These are phyloP conservation scores for Blastobotrys malaysiensis DNA, from an alignment of 1,139 yeast species.

Conservation along the genomic window DNA sequence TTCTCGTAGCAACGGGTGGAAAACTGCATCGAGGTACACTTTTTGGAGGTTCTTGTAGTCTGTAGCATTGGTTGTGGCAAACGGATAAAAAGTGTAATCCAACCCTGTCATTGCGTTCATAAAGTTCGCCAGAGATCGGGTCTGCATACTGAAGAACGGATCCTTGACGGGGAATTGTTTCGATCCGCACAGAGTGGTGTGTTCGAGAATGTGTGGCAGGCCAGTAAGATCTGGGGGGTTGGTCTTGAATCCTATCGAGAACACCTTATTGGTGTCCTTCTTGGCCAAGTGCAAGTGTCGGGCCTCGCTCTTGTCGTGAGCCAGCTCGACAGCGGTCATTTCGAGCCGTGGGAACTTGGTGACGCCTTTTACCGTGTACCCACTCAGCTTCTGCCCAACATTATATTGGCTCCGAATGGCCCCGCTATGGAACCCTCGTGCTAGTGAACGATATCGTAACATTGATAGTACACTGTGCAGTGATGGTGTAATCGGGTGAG, in stretches of 20 bases:
- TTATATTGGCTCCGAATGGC: constrained; percentile 4
- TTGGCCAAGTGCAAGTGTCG: constrained; percentile 82
- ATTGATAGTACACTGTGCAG: too few species aligned
- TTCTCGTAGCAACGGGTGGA: constrained; percentile 69
- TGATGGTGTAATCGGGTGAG: too few species aligned
- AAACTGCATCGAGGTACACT: constrained; percentile 83
- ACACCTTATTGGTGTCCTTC: constrained; percentile 68
- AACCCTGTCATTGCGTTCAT: constrained; percentile 99
- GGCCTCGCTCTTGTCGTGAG: constrained; percentile 66
- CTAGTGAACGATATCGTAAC: not conserved
- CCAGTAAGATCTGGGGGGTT: constrained; percentile 93
- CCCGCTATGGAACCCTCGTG: not conserved
- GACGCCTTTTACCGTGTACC: constrained; percentile 58
- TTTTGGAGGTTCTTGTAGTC: constrained; percentile 83
- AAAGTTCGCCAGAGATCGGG: constrained; percentile 79
- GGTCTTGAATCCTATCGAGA: constrained; percentile 85
- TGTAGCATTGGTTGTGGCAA: constrained; percentile 81
- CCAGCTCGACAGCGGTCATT: constrained; percentile 67
- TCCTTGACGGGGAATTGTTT: constrained; percentile 87
- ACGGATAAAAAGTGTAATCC: constrained; percentile 92
- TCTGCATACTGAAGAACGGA: constrained; percentile 96
- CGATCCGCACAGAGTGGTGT: constrained; percentile 93
- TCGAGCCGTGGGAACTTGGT: constrained; percentile 76
- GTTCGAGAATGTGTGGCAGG: constrained; percentile 92
- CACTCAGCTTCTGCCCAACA: constrained; percentile 56